phyloP scores from a whole-genome alignment of 805 yeast species.

The Debaryomyces hansenii region DNA sequence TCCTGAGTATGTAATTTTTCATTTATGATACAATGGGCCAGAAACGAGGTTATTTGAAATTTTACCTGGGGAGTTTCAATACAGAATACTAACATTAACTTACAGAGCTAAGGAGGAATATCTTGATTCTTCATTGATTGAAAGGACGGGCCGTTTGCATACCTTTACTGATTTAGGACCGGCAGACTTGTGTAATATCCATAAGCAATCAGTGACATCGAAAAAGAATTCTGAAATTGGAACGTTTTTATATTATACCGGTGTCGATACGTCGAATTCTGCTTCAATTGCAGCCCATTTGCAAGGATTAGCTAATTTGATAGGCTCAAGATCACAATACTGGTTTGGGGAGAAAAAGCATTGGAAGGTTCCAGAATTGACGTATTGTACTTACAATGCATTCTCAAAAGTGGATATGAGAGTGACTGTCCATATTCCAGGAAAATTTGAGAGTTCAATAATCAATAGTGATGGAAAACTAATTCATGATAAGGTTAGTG shows the following conservation, averaged over 20 bases:
- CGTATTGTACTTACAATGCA: slow-evolving; percentile 64
- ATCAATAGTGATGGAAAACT: slow-evolving; percentile 54
- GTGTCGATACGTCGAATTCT: slow-evolving; percentile 72
- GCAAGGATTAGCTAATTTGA: slow-evolving; percentile 64
- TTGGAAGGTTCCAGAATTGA: slow-evolving; percentile 70
- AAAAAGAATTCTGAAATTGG: slow-evolving; percentile 54
- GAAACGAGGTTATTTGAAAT: neutral
- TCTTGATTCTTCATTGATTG: slow-evolving; percentile 59
- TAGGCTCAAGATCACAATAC: slow-evolving; percentile 57
- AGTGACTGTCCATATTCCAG: slow-evolving; percentile 74
- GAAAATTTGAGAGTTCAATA: slow-evolving; percentile 59
- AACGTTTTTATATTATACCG: slow-evolving; percentile 72
- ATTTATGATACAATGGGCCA: neutral
- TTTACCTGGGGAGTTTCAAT: neutral
- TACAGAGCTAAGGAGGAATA: slow-evolving; percentile 50
- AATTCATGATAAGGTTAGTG: slow-evolving; percentile 47
- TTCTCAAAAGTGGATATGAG: slow-evolving; percentile 66
- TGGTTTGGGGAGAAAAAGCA: slow-evolving; percentile 79
- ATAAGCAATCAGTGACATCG: slow-evolving; percentile 40
- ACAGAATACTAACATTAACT: slow-evolving; percentile 15
- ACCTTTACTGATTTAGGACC: slow-evolving; percentile 71
- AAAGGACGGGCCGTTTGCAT: slow-evolving; percentile 60
- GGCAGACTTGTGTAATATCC: slow-evolving; percentile 59
- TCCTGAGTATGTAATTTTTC: slow-evolving; percentile 33
- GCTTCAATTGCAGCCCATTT: slow-evolving; percentile 77